These are phyloP conservation scores for Musa acuminata DNA, from an alignment of 176 grass and related monocot species.

Conservation along the genomic window DNA sequence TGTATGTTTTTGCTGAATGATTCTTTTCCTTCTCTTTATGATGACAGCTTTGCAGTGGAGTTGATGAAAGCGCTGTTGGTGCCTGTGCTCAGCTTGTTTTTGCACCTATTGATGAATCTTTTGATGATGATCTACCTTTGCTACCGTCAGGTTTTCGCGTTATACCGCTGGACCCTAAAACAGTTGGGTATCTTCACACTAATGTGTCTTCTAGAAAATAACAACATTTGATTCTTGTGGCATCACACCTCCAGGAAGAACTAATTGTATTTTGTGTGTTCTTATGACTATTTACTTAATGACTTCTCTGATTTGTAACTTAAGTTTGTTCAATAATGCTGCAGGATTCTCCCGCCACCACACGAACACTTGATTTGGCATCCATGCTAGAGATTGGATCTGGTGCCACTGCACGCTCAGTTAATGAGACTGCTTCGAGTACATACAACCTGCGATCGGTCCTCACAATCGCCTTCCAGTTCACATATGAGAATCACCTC, in stretches of 20 bases:
- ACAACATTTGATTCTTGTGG: too few species aligned
- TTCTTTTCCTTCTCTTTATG: constrained; percentile 12
- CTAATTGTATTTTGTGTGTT: background rate
- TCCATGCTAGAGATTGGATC: constrained; percentile 85
- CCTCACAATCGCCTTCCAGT: constrained; percentile 94
- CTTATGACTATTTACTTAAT: background rate
- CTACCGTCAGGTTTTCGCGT: constrained; percentile 87
- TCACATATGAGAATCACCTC: constrained; percentile 89
- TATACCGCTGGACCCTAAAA: constrained; percentile 77
- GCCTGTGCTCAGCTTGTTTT: constrained; percentile 92
- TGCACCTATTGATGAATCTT: constrained; percentile 98
- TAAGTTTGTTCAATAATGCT: background rate
- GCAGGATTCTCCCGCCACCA: background rate
- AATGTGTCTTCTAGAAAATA: too few species aligned
- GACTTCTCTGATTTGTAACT: background rate
- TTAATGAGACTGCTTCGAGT: constrained; percentile 40
- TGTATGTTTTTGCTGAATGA: background rate
- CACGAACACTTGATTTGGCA: constrained; percentile 84
- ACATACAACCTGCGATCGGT: constrained; percentile 59
- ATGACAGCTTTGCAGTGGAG: constrained; percentile 75
- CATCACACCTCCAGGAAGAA: too few species aligned
- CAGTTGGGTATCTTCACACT: constrained; percentile 33
- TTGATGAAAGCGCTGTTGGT: constrained; percentile 78
- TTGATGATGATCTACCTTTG: constrained; percentile 82
- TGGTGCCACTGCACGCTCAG: constrained; percentile 46